Evolutionary conservation across 164 flowering plant genomes (phyloP), one percentile per base, ranked within the genome.

Genomic region (Magnolia changhungtana): DNA sequence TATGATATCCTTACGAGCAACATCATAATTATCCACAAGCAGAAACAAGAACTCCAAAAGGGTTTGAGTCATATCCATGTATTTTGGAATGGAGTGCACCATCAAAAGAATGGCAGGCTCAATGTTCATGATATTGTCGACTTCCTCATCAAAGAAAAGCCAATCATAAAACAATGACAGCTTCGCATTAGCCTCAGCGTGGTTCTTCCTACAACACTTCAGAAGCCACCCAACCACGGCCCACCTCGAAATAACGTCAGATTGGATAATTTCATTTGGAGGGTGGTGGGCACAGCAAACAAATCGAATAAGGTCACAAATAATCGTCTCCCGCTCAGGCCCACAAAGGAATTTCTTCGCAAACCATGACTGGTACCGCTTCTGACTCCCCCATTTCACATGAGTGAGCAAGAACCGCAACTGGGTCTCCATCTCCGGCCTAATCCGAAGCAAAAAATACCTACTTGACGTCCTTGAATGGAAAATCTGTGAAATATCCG

Each of bases 221-320:
- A 96, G 77, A 49, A 96, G 81, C 99, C 99, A 96, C 79, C 98
- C 99, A 14, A 93, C 82, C n/a, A 92, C 85, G 67, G 93, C 96
- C 98, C 99, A 96, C 80, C 99, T 94, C 0, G 89, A 94, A 74
- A 91, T 84, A 8, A 96, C 78, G 74, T 86, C 86, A 2, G 98
- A 94, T 61, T 89, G 93, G 68, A 94, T 85, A 61, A 90, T 83
- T 80, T 92, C 93, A 81, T 91, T 90, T 16, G 95, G 65, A 0
- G 99, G 99, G 75, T 96, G 97, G 74, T 89, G 95, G 8, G 92
- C 88, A 83, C 98, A 94, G 76, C 98, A 94, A 58, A 96, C 86
- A 69, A 94, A 96, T 74, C 99, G 85, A 72, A 96, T 90, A 72
- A 94, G 86, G 78, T 96, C 99, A 74, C 80, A 64, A 23, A 91